Evolutionary conservation across 345 rosid genomes (phyloP).

Genomic region (Populus ilicifolia): DNA sequence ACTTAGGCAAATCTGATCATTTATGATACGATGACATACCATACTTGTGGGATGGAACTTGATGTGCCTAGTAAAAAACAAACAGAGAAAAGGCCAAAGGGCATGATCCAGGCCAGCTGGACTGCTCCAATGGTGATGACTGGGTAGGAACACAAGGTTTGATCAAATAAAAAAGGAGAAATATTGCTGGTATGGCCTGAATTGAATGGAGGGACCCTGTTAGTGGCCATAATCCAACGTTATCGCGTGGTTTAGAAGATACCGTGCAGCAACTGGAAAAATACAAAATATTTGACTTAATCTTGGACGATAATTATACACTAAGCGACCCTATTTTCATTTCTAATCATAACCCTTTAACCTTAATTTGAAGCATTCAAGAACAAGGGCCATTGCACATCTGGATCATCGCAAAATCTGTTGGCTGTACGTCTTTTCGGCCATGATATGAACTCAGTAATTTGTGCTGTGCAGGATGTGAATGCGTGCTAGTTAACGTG

Average conservation of each 20-base stretch:
- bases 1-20: no score
- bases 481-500: not conserved
- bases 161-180: not conserved
- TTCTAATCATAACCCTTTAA: conserved; percentile 9
- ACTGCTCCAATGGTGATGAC: no score
- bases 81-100: no score
- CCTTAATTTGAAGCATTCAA: not conserved
- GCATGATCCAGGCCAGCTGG: no score
- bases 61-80: no score
- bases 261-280: not conserved
- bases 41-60: no score
- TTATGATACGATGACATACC: no score
- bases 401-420: not conserved
- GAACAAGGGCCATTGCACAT: not conserved
- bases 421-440: not conserved
- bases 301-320: conserved; percentile 13
- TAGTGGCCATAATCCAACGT: not conserved
- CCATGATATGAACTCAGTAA: not conserved
- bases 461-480: not conserved
- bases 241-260: conserved; percentile 17
- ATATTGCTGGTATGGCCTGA: not conserved
- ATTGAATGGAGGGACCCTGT: conserved; percentile 13
- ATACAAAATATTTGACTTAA: not conserved
- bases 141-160: not conserved
- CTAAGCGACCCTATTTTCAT: conserved; percentile 9